Conservation (phyloP, 805 yeast genomes). For the Candida pseudofarinosa region DNA sequence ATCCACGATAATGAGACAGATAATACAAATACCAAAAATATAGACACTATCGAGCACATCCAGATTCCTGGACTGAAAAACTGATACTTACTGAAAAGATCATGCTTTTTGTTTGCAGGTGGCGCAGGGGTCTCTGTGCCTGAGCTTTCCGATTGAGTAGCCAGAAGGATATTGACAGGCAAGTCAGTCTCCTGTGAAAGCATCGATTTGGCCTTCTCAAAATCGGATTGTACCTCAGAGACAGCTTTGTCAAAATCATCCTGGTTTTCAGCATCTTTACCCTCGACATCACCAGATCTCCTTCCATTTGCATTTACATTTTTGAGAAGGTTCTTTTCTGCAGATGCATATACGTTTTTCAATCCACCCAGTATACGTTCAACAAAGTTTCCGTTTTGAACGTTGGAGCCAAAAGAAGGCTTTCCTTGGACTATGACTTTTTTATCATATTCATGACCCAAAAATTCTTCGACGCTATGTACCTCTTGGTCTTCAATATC, state of each 20-base stretch:
- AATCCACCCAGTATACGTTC: conserved; percentile 17
- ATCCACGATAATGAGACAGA: conserved; percentile 69
- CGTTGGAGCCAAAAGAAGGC: conserved; percentile 20
- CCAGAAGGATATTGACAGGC: conserved; percentile 18
- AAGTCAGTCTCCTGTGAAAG: conserved; percentile 23
- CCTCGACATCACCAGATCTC: not conserved
- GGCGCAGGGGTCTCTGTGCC: not conserved
- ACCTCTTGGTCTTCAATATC: conserved; percentile 20
- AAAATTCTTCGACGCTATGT: conserved; percentile 18
- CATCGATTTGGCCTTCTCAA: conserved; percentile 29
- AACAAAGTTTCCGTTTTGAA: conserved; percentile 3
- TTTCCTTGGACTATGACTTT: conserved; percentile 25
- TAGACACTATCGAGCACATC: conserved; percentile 66
- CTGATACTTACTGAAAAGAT: conserved; percentile 60
- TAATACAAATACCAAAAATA: conserved; percentile 54
- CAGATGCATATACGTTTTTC: conserved; percentile 6
- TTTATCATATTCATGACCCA: conserved; percentile 3
- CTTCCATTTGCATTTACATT: not conserved
- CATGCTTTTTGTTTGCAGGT: conserved; percentile 18
- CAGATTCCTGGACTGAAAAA: conserved; percentile 80
- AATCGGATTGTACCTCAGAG: conserved; percentile 27
- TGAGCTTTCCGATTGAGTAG: conserved; percentile 2
- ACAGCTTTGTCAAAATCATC: conserved; percentile 10
- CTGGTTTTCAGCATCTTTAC: conserved; percentile 3
- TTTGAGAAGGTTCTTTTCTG: not conserved